These are phyloP conservation scores for Euphorbia schlechtendalii DNA, from an alignment of 441 rosid genomes.

Conservation along the genomic window DNA sequence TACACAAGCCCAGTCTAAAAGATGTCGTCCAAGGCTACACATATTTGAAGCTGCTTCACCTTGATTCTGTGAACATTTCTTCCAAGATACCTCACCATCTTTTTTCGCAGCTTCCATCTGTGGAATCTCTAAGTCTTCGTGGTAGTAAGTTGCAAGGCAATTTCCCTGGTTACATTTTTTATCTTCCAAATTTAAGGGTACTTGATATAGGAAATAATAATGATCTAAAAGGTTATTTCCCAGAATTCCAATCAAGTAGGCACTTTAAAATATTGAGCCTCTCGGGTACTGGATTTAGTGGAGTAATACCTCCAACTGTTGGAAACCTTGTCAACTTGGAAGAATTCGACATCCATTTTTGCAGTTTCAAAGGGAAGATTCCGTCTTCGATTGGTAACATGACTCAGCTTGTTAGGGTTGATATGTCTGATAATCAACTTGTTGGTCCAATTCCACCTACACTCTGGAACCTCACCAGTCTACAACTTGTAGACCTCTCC, in stretches of 20 bases:
- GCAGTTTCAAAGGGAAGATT: constrained; percentile 8
- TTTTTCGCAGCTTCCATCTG: not conserved
- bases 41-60: too few species aligned
- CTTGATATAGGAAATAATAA: not conserved
- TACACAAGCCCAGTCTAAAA: not conserved
- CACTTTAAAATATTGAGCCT: too few species aligned
- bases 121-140: not conserved
- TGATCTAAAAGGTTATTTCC: not conserved
- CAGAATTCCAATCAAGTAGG: too few species aligned
- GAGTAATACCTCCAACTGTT: not conserved
- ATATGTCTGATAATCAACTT: too few species aligned
- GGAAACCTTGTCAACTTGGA: too few species aligned
- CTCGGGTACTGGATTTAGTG: not conserved
- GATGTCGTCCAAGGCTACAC: not conserved
- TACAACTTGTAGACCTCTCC: not conserved
- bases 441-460: too few species aligned
- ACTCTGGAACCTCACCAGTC: not conserved
- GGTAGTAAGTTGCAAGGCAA: not conserved
- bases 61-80: not conserved
- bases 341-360: not conserved
- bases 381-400: constrained; percentile 10
- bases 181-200: not conserved
- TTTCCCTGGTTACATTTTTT: not conserved
- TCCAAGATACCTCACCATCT: not conserved
- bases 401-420: not conserved